These are phyloP conservation scores for Coelastrella sp. DNA, from an alignment of 139 green algal genomes.

Conservation along the genomic window DNA sequence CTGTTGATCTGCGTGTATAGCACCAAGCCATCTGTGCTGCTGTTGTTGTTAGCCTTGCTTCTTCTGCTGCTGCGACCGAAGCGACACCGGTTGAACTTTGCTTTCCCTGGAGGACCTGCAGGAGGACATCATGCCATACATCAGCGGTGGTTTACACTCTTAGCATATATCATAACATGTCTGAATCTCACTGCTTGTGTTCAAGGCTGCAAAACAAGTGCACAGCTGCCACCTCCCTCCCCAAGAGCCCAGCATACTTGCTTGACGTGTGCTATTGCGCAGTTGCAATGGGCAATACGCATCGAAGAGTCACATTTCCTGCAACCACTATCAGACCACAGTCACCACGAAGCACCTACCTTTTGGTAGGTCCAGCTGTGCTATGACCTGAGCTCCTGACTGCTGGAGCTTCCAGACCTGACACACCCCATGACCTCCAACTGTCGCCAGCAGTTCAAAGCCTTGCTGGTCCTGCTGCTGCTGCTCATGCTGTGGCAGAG, in stretches of 20 bases:
- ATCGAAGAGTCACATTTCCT: no score
- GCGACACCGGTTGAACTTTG: not conserved
- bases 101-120: not conserved
- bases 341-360: no score
- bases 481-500: not conserved
- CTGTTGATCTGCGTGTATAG: constrained; percentile 6
- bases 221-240: no score
- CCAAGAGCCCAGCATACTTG: no score
- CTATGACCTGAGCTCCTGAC: not conserved
- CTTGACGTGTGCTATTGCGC: no score
- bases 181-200: no score
- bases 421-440: constrained; percentile 18
- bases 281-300: no score
- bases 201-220: no score
- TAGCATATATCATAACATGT: no score
- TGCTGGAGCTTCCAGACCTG: constrained; percentile 36
- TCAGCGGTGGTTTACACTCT: no score
- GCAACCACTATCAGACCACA: no score
- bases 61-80: not conserved
- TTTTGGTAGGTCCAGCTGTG: constrained; percentile 36
- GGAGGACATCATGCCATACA: no score
- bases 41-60: not conserved
- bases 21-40: not conserved
- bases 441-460: constrained; percentile 34
- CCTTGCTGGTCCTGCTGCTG: constrained; percentile 9